A percentile compares a stretch with the other conserved stretches of the same genome.
Conservation (phyloP, 495 filamentous ascomycete species). For the Penicillium lividum region DNA sequence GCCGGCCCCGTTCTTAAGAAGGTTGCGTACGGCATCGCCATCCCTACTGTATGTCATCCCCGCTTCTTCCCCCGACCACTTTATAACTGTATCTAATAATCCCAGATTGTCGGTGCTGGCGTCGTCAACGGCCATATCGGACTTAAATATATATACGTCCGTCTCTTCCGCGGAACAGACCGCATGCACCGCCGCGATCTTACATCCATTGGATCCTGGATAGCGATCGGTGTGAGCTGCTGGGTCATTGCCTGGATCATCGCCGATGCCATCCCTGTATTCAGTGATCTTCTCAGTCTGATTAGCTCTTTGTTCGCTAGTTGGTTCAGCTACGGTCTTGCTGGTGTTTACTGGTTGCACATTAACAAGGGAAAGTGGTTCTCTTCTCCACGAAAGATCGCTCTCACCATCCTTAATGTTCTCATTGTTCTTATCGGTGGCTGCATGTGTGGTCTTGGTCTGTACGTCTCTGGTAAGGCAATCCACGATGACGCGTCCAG, state of each 20-base stretch:
- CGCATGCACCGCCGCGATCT: conserved; percentile 58
- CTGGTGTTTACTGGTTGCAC: conserved; percentile 47
- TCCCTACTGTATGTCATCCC: conserved; percentile 55
- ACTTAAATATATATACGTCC: conserved; percentile 65
- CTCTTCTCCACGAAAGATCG: conserved; percentile 35
- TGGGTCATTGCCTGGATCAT: conserved; percentile 72
- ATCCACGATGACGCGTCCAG: conserved; percentile 33
- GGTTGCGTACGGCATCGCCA: conserved; percentile 70
- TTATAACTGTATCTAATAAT: conserved; percentile 12
- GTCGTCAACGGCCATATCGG: conserved; percentile 63
- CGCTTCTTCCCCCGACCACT: background rate
- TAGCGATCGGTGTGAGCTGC: conserved; percentile 52
- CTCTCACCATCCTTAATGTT: conserved; percentile 38
- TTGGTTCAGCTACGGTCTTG: conserved; percentile 46
- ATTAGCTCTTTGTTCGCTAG: conserved; percentile 38
- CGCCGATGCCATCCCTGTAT: conserved; percentile 72
- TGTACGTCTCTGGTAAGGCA: conserved; percentile 40
- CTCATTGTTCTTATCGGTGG: conserved; percentile 34
- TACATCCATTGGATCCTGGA: conserved; percentile 52
- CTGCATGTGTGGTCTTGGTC: conserved; percentile 40
- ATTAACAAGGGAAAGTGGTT: conserved; percentile 42
- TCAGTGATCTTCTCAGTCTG: conserved; percentile 61
- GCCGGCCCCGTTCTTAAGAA: conserved; percentile 63
- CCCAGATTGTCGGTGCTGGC: conserved; percentile 35
- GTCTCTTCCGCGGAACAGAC: conserved; percentile 56